These are phyloP conservation scores for Pontederia crassipes DNA, from an alignment of 176 grass and related monocot genomes.

Conservation along the genomic window DNA sequence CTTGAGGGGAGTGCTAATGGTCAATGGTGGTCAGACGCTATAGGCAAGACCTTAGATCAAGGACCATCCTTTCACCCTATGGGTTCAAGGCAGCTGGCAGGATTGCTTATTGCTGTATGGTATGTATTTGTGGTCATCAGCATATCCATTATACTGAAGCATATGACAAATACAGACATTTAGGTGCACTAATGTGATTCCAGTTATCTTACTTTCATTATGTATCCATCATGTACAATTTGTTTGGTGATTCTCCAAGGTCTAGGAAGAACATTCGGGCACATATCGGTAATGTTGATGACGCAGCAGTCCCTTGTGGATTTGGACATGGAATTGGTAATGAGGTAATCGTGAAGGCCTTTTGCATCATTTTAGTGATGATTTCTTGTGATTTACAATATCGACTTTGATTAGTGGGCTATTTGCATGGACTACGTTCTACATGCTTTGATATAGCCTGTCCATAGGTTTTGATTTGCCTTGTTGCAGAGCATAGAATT, in stretches of 20 bases:
- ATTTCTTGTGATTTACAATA: no score
- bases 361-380: no score
- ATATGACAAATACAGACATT: no score
- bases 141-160: no score
- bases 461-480: no score
- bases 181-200: no score
- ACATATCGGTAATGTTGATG: slow-evolving; percentile 92
- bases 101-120: slow-evolving; percentile 75
- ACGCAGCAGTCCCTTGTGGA: slow-evolving; percentile 76
- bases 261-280: slow-evolving; percentile 70
- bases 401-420: no score
- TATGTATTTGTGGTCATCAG: no score
- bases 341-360: slow-evolving; percentile 36
- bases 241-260: slow-evolving; percentile 47
- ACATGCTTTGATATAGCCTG: no score
- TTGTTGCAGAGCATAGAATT: no score
- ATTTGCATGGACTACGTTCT: no score
- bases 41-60: slow-evolving; percentile 75
- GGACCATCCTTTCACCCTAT: slow-evolving; percentile 69
- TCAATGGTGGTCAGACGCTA: slow-evolving; percentile 93
- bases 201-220: slow-evolving; percentile 18
- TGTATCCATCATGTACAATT: slow-evolving; percentile 20
- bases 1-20: slow-evolving; percentile 87
- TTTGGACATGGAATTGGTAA: slow-evolving; percentile 83
- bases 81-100: slow-evolving; percentile 87